Percentiles rank a stretch among this genome's conserved stretches.
Evolutionary conservation across 306 rosid genomes (phyloP).

Genomic region (Vicia sativa): DNA sequence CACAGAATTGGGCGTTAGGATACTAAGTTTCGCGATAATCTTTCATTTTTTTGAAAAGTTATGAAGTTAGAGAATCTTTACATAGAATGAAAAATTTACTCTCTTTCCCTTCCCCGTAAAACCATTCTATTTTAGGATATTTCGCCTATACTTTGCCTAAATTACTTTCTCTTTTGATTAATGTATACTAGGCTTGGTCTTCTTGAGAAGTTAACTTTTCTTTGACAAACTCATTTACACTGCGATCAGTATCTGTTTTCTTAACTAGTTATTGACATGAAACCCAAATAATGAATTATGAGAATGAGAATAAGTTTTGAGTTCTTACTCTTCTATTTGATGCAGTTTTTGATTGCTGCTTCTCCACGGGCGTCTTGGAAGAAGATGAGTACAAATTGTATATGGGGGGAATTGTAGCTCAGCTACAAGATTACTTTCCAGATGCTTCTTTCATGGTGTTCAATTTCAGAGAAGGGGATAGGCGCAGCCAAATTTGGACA

Average conservation of each 20-base stretch:
- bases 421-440: conserved; percentile 84
- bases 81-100: background rate
- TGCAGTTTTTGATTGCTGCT: conserved; percentile 98
- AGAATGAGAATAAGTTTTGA: conserved; percentile 9
- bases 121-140: conserved; percentile 1
- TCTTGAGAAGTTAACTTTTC: conserved; percentile 3
- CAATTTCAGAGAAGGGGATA: conserved; percentile 95
- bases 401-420: conserved; percentile 82
- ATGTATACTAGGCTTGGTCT: conserved; percentile 4
- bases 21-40: conserved; percentile 7
- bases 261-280: background rate
- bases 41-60: background rate
- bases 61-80: background rate
- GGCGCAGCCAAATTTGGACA: conserved; percentile 77
- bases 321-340: conserved; percentile 28
- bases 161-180: conserved; percentile 15
- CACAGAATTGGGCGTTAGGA: background rate
- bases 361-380: conserved; percentile 86
- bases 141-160: conserved; percentile 17
- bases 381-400: conserved; percentile 88
- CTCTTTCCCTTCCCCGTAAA: background rate
- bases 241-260: conserved; percentile 26
- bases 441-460: conserved; percentile 98
- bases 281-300: background rate
- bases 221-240: background rate